Base-by-base conservation (phyloP, 2,329 filamentous ascomycete genomes). In the Drechslera avenae region DNA sequence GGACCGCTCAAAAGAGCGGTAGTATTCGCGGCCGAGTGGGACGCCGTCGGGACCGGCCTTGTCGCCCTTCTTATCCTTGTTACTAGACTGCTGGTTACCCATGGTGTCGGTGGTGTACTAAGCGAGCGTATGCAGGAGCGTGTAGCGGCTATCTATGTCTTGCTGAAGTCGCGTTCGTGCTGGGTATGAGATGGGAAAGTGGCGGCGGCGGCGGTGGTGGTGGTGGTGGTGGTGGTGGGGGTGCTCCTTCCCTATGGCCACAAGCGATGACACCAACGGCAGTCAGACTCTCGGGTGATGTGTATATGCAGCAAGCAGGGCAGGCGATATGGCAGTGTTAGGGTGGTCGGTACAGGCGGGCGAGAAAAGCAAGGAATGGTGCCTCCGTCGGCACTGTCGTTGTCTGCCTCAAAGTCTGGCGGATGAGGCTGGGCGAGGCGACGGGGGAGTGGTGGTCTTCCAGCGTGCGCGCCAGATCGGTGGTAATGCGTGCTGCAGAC, bases 1-100 rank as follows among this genome's bases (percentile, higher is more conserved):
- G 49, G 91, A 91, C 72, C 89, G 88, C 76, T 87, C 89, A 72
- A 97, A 93, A 21, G 93, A 96, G 21, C 92, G 93, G 74, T 94
- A 96, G 58, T 71, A 69, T 47, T 74, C 71, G 23, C 90, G 89
- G 73, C 91, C 88, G 52, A 97, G 79, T 54, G 83, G 80, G 31
- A 89, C 85, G 58, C 76, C 78, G 50, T 77, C 76, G 52, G 75
- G 71, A 43, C 73, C 72, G 34, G 78, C 78, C 50, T 76, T 76
- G 21, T 72, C 64, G 52, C 76, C 75, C 51, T 73, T 75, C 52
- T 72, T 74, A 57, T 75, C 76, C 56, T 75, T 75, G 60, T 77
- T 76, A 75, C 84, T 88, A 64, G 89, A 91, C 65, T 81, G 81
- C 75, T 89, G 85, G 75, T 91, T 91, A 71, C 89, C 89, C 89